These are phyloP conservation scores for Ophioceras dolichostomum DNA, from an alignment of 2,329 filamentous ascomycete species.

Conservation along the genomic window DNA sequence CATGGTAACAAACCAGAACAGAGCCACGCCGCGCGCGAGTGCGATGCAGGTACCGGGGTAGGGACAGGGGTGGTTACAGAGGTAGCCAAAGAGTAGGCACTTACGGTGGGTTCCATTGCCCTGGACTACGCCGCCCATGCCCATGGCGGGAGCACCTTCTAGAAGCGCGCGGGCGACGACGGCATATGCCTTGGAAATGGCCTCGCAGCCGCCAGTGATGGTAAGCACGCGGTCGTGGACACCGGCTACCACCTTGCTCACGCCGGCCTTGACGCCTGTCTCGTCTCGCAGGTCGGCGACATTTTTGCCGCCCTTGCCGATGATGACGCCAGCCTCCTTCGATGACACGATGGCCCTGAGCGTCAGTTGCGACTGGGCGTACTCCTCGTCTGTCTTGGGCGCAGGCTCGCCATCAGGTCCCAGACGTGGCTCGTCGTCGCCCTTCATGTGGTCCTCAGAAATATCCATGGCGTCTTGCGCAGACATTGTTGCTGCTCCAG, in stretches of 20 bases:
- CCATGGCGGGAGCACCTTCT: slow-evolving; percentile 87
- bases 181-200: slow-evolving; percentile 83
- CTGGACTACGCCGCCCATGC: slow-evolving; percentile 84
- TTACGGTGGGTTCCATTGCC: slow-evolving; percentile 91
- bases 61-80: too few species aligned
- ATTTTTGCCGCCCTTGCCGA: slow-evolving; percentile 97
- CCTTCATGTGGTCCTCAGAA: slow-evolving; percentile 52
- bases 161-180: slow-evolving; percentile 85
- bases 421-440: slow-evolving; percentile 46
- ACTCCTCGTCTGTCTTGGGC: slow-evolving; percentile 94
- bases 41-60: too few species aligned
- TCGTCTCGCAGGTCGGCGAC: slow-evolving; percentile 94
- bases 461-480: slow-evolving; percentile 40
- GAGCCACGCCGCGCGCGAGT: too few species aligned
- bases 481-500: slow-evolving; percentile 39
- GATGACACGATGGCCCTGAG: slow-evolving; percentile 96
- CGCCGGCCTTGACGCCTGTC: slow-evolving; percentile 93
- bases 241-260: slow-evolving; percentile 96
- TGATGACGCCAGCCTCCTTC: slow-evolving; percentile 97
- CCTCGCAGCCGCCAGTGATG: slow-evolving; percentile 79
- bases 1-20: background rate
- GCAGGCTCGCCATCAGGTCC: slow-evolving; percentile 65
- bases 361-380: slow-evolving; percentile 83
- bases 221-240: slow-evolving; percentile 96
- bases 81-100: slow-evolving; percentile 21